Conservation (phyloP, 129 eudicot species). For the Tagetes erecta region DNA sequence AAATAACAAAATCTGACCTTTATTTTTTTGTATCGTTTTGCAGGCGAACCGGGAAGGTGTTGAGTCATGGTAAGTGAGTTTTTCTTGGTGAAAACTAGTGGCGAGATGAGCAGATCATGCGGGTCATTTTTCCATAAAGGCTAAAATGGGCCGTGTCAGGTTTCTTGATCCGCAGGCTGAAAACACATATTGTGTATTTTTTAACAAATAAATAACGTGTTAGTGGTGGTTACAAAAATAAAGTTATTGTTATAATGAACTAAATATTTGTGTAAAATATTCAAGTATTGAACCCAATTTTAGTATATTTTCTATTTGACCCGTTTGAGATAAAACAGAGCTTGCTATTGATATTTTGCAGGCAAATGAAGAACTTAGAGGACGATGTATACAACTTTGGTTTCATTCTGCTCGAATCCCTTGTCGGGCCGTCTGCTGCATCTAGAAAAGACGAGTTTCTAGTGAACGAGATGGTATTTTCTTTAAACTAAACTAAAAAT, state of each 20-base stretch:
- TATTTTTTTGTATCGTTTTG: conserved; percentile 14
- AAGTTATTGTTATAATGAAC: not conserved
- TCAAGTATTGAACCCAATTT: not conserved
- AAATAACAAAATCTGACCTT: conserved; percentile 9
- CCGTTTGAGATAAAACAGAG: not conserved
- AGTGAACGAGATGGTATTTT: conserved; percentile 53
- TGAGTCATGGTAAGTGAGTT: conserved; percentile 46
- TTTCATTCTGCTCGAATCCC: conserved; percentile 57
- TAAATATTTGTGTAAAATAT: not conserved
- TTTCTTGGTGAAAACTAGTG: not conserved
- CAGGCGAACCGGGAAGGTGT: conserved; percentile 45
- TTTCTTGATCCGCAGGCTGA: not conserved
- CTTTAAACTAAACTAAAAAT: not conserved
- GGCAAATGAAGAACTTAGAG: conserved; percentile 65
- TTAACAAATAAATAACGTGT: not conserved
- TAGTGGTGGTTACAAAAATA: not conserved
- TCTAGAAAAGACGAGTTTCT: conserved; percentile 52
- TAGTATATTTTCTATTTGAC: not conserved
- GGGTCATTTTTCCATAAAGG: not conserved
- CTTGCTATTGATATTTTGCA: conserved; percentile 23
- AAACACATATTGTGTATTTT: not conserved
- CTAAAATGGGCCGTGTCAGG: not conserved
- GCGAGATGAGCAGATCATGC: not conserved
- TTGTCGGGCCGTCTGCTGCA: conserved; percentile 52
- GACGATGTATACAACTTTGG: conserved; percentile 75